phyloP scores from a whole-genome alignment of 1,139 yeast genomes.

The Geotrichum australiense region DNA sequence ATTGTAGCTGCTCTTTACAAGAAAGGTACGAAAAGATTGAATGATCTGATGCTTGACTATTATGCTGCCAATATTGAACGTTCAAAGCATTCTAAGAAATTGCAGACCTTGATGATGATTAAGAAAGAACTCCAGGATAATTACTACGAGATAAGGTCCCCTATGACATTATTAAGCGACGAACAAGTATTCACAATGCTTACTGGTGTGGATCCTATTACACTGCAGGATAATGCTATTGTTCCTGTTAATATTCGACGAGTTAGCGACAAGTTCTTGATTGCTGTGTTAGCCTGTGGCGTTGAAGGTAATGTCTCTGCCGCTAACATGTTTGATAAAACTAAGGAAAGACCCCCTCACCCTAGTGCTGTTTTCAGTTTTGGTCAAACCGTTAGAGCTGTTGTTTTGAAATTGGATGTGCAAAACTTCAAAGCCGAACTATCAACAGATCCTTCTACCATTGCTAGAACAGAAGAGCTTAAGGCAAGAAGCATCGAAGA shows the following conservation, averaged over 20 bases:
- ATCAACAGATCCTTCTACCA: slow-evolving; percentile 60
- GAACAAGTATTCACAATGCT: slow-evolving; percentile 79
- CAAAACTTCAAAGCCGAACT: slow-evolving; percentile 67
- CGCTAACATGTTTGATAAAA: slow-evolving; percentile 55
- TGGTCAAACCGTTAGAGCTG: slow-evolving; percentile 86
- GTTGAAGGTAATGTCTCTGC: slow-evolving; percentile 65
- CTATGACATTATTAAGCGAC: slow-evolving; percentile 59
- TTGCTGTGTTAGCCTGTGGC: slow-evolving; percentile 67
- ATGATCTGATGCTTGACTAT: slow-evolving; percentile 81
- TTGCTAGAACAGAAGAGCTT: slow-evolving; percentile 46
- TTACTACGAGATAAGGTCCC: slow-evolving; percentile 75
- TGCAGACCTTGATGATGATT: slow-evolving; percentile 78
- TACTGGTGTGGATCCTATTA: slow-evolving; percentile 74
- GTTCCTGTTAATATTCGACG: slow-evolving; percentile 67
- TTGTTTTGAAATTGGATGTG: slow-evolving; percentile 61
- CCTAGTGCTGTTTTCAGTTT: slow-evolving; percentile 44
- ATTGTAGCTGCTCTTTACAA: slow-evolving; percentile 74
- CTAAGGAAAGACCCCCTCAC: slow-evolving; percentile 30
- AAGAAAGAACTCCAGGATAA: slow-evolving; percentile 82
- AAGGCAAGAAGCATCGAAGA: slow-evolving; percentile 22
- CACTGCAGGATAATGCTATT: slow-evolving; percentile 63
- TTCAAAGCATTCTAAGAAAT: slow-evolving; percentile 68
- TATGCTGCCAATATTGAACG: slow-evolving; percentile 88
- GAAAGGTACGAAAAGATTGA: slow-evolving; percentile 79
- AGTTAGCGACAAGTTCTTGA: slow-evolving; percentile 42